phyloP scores from a whole-genome alignment of 192 early-diverging fungal genomes.

The Diversispora epigaea region DNA sequence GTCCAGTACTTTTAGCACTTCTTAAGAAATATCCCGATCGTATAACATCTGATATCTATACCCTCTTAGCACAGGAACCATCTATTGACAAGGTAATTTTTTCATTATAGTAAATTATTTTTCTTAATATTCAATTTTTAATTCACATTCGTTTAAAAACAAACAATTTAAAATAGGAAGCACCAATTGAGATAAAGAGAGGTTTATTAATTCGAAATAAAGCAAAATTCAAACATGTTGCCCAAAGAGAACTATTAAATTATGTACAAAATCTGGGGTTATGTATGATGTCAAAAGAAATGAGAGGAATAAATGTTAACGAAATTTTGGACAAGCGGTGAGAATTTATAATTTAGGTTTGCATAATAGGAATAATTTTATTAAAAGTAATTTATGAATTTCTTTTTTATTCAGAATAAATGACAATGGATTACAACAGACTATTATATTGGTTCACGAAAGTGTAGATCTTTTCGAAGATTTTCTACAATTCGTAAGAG shows the following conservation, averaged over 20 bases:
- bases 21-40: conserved; percentile 21
- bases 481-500: conserved; percentile 8
- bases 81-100: conserved; percentile 11
- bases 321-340: conserved; percentile 19
- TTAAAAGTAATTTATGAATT: background rate
- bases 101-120: no score
- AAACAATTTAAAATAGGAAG: conserved; percentile 17
- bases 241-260: background rate
- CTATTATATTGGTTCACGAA: conserved; percentile 13
- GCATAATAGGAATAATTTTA: background rate
- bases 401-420: conserved; percentile 5
- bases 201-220: conserved; percentile 8
- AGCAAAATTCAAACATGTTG: background rate
- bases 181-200: conserved; percentile 19
- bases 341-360: background rate
- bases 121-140: background rate
- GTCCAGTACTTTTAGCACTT: background rate
- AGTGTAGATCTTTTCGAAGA: background rate
- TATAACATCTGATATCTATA: background rate
- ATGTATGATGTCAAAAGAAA: background rate
- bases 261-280: conserved; percentile 11
- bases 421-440: background rate
- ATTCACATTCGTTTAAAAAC: background rate
- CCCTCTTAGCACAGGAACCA: background rate
- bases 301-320: conserved; percentile 15